These are phyloP conservation scores for Prunus padus DNA, from an alignment of 306 rosid genomes.

Conservation along the genomic window DNA sequence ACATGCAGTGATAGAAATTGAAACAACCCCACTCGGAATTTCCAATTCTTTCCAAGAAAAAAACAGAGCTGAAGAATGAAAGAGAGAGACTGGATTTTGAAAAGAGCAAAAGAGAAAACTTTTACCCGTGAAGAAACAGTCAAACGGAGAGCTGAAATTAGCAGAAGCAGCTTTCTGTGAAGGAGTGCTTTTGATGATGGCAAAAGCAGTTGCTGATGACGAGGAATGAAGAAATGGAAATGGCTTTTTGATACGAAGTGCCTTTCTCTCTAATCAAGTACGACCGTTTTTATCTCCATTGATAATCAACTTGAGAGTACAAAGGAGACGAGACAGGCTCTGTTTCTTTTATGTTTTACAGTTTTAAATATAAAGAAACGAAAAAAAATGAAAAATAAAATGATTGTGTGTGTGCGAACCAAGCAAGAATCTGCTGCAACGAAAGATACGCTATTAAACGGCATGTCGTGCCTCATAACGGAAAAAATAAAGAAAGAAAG, in stretches of 20 bases:
- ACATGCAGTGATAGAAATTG: constrained; percentile 5
- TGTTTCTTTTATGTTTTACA: constrained; percentile 4
- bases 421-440: too few species aligned
- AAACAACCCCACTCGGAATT: constrained; percentile 21
- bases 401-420: neutral
- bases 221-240: neutral
- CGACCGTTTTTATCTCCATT: neutral
- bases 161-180: constrained; percentile 24
- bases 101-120: neutral
- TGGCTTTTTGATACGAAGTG: constrained; percentile 9
- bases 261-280: constrained; percentile 18
- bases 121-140: constrained; percentile 32
- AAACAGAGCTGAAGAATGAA: neutral
- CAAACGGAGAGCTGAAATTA: constrained; percentile 4
- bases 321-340: neutral
- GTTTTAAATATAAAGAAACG: neutral
- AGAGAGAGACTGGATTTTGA: neutral
- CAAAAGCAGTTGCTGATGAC: neutral
- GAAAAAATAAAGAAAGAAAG: too few species aligned
- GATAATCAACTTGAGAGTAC: neutral
- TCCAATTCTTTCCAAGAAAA: neutral
- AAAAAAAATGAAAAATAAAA: neutral
- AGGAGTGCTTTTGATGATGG: neutral
- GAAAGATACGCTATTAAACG: too few species aligned
- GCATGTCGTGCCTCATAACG: too few species aligned